phyloP scores from a whole-genome alignment of 768 basidiomycete species.

The Boletus eberwhitei region DNA sequence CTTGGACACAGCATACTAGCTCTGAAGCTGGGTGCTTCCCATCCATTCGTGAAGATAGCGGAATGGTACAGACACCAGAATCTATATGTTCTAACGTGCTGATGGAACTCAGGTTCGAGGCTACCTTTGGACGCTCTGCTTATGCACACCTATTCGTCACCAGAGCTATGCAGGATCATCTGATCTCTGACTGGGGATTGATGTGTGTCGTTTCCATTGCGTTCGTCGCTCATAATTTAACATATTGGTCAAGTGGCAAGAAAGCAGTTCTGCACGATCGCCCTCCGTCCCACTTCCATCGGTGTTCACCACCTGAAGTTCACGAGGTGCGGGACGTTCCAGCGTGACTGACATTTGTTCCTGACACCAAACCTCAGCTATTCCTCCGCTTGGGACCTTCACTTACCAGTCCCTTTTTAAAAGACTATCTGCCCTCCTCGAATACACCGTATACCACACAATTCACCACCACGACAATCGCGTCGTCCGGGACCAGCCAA shows the following conservation, averaged over 20 bases:
- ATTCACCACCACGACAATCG: constrained; percentile 46
- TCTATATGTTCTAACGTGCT: background rate
- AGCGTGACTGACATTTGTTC: background rate
- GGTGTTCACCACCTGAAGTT: constrained; percentile 61
- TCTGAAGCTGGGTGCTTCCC: constrained; percentile 66
- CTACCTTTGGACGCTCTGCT: constrained; percentile 71
- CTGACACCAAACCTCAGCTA: constrained; percentile 35
- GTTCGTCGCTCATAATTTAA: constrained; percentile 2
- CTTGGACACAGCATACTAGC: constrained; percentile 92
- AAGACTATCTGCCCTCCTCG: constrained; percentile 51
- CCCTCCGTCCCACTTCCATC: constrained; percentile 82
- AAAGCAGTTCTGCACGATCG: constrained; percentile 83
- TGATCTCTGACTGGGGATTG: constrained; percentile 72
- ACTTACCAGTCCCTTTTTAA: constrained; percentile 36
- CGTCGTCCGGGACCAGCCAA: constrained; percentile 23
- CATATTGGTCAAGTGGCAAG: constrained; percentile 55
- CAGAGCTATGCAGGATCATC: constrained; percentile 70
- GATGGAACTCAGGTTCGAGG: constrained; percentile 66
- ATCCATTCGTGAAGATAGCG: constrained; percentile 70
- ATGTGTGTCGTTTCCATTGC: constrained; percentile 46
- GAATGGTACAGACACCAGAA: constrained; percentile 52
- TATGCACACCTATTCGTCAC: constrained; percentile 95
- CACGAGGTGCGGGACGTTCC: constrained; percentile 59
- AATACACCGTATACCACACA: constrained; percentile 56
- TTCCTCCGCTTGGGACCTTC: constrained; percentile 46